Percentiles rank a stretch among this genome's conserved stretches.
These are phyloP conservation scores for Aegilops longissima DNA, from an alignment of 176 grass and related monocot genomes.

Conservation along the genomic window DNA sequence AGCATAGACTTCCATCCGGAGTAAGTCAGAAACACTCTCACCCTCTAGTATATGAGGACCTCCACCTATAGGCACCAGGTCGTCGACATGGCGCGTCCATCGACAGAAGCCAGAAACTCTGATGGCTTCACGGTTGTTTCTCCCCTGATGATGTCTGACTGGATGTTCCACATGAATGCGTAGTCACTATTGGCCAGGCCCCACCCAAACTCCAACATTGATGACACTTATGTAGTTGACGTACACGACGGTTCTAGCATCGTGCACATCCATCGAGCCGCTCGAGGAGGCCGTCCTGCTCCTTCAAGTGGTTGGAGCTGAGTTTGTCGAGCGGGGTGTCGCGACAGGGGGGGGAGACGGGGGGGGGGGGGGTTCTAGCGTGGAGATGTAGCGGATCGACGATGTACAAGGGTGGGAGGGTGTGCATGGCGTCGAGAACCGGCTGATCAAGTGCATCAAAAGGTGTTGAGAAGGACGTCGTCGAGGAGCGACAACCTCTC, in stretches of 20 bases:
- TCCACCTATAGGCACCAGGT: conserved; percentile 63
- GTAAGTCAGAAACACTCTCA: conserved; percentile 59
- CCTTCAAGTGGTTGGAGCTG: conserved; percentile 50
- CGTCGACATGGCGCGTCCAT: conserved; percentile 24
- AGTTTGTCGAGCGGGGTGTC: not conserved
- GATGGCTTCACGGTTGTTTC: too few species aligned
- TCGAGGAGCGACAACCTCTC: too few species aligned
- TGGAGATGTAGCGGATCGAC: conserved; percentile 40
- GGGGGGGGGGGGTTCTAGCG: not conserved
- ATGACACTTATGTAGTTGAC: conserved; percentile 61
- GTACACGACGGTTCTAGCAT: conserved; percentile 38
- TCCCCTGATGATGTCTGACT: too few species aligned
- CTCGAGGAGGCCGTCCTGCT: conserved; percentile 26
- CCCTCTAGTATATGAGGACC: conserved; percentile 33
- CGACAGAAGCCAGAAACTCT: too few species aligned
- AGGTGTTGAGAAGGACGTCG: conserved; percentile 10
- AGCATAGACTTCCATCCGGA: conserved; percentile 37
- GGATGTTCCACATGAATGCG: conserved; percentile 15
- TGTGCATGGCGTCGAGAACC: conserved; percentile 25
- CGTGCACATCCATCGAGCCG: conserved; percentile 23
- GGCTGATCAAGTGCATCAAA: conserved; percentile 27
- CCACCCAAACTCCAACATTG: conserved; percentile 51
- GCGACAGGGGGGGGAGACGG: too few species aligned
- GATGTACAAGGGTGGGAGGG: conserved; percentile 22
- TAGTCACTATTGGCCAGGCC: conserved; percentile 7